phyloP scores from a whole-genome alignment of 164 flowering plant genomes.

The Nelumbo lutea region DNA sequence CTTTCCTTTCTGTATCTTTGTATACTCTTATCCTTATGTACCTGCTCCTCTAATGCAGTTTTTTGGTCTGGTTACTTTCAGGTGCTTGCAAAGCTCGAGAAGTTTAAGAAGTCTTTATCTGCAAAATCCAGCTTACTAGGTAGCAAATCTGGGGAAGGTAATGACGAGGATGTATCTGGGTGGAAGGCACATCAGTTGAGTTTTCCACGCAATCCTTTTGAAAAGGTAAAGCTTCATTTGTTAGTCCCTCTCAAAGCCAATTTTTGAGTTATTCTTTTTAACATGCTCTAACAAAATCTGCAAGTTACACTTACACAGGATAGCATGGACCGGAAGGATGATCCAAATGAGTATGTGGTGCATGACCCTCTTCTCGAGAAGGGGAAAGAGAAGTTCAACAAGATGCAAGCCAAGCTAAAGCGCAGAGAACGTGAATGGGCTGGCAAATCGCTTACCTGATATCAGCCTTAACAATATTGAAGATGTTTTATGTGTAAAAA shows the following conservation, averaged over 20 bases:
- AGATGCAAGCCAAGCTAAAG: slow-evolving; percentile 87
- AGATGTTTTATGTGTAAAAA: no score
- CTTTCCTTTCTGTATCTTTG: no score
- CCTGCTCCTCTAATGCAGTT: no score
- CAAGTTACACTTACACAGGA: slow-evolving; percentile 38
- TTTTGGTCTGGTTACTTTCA: slow-evolving; percentile 13
- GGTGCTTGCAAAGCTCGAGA: slow-evolving; percentile 79
- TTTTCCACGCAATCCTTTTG: slow-evolving; percentile 47
- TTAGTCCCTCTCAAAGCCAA: background rate
- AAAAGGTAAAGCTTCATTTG: slow-evolving; percentile 42
- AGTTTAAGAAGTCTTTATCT: slow-evolving; percentile 41
- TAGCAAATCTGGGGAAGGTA: slow-evolving; percentile 25
- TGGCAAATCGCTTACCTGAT: slow-evolving; percentile 78
- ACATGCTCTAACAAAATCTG: background rate
- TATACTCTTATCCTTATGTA: no score
- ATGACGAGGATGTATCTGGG: slow-evolving; percentile 50
- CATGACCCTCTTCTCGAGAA: slow-evolving; percentile 92
- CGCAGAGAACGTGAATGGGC: slow-evolving; percentile 91
- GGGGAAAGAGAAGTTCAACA: slow-evolving; percentile 95
- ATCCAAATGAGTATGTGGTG: slow-evolving; percentile 71
- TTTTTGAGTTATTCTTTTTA: background rate
- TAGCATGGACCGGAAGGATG: slow-evolving; percentile 74
- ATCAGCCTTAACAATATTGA: no score
- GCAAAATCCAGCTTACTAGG: slow-evolving; percentile 25
- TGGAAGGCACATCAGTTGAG: slow-evolving; percentile 44